These are phyloP conservation scores for maize (Zea mays) DNA, from an alignment of 176 grass and related monocot species.

Conservation along the genomic window DNA sequence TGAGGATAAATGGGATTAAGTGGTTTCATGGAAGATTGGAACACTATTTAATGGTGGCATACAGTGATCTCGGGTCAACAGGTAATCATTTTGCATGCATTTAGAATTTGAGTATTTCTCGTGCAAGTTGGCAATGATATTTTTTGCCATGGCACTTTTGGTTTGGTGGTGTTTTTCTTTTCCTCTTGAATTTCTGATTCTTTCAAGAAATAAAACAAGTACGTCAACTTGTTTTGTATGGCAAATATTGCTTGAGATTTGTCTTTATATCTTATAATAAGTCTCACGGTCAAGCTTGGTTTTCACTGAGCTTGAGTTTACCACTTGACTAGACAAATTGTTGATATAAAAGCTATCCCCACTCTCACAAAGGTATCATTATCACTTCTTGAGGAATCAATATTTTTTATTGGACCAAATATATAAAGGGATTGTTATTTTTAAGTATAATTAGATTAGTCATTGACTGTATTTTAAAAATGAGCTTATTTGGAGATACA, in stretches of 20 bases:
- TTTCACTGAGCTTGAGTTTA: slow-evolving; percentile 17
- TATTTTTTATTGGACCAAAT: not conserved
- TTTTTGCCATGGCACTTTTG: not conserved
- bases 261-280: not conserved
- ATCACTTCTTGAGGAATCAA: not conserved
- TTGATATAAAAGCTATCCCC: not conserved
- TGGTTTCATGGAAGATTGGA: slow-evolving; percentile 36
- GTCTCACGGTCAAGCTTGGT: not conserved
- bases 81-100: slow-evolving; percentile 36
- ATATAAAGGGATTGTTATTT: not conserved
- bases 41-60: slow-evolving; percentile 34
- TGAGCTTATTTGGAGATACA: not conserved
- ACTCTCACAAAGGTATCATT: no score
- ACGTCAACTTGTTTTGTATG: not conserved
- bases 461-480: not conserved
- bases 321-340: not conserved
- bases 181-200: not conserved
- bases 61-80: slow-evolving; percentile 22
- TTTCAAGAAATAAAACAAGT: slow-evolving; percentile 5
- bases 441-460: not conserved
- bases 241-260: not conserved
- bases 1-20: slow-evolving; percentile 33
- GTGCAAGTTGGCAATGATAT: slow-evolving; percentile 20
- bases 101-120: slow-evolving; percentile 27
- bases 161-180: not conserved